These are phyloP conservation scores for Pseudogymnoascus verrucosus DNA, from an alignment of 2,329 filamentous ascomycete species.

Conservation along the genomic window DNA sequence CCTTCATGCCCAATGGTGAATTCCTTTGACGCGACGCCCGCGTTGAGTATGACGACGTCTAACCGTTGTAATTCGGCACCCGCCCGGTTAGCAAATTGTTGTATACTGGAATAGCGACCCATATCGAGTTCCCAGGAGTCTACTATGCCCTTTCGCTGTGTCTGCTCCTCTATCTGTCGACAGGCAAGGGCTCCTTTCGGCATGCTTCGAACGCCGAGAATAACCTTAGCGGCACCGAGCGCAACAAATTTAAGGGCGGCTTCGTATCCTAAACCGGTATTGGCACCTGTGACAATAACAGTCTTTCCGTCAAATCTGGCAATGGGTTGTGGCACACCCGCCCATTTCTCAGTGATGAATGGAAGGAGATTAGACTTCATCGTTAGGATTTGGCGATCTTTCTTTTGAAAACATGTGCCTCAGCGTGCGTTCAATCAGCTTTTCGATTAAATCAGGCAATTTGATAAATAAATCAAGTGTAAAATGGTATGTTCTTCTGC, in stretches of 20 bases:
- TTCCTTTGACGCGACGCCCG: background rate
- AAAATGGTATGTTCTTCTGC: background rate
- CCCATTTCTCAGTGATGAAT: background rate
- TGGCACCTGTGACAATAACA: constrained; percentile 37
- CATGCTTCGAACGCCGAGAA: constrained; percentile 34
- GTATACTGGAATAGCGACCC: constrained; percentile 15
- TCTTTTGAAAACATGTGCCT: background rate
- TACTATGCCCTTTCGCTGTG: constrained; percentile 9
- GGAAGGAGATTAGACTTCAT: background rate
- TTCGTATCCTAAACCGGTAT: constrained; percentile 36
- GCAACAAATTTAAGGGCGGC: constrained; percentile 31
- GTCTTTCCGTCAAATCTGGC: constrained; percentile 11
- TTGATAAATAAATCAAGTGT: background rate
- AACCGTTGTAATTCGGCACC: background rate
- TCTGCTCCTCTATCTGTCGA: constrained; percentile 21
- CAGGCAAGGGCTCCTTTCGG: constrained; percentile 30
- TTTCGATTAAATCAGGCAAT: background rate
- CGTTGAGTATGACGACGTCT: constrained; percentile 11
- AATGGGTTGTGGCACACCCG: constrained; percentile 10
- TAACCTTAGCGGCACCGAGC: constrained; percentile 30
- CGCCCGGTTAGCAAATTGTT: constrained; percentile 9
- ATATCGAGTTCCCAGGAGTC: constrained; percentile 20
- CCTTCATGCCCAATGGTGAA: constrained; percentile 14
- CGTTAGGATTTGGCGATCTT: background rate
- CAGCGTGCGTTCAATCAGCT: background rate